Evolutionary conservation across 1,139 yeast genomes (phyloP).

Genomic region (Sugiyamaella japonica): DNA sequence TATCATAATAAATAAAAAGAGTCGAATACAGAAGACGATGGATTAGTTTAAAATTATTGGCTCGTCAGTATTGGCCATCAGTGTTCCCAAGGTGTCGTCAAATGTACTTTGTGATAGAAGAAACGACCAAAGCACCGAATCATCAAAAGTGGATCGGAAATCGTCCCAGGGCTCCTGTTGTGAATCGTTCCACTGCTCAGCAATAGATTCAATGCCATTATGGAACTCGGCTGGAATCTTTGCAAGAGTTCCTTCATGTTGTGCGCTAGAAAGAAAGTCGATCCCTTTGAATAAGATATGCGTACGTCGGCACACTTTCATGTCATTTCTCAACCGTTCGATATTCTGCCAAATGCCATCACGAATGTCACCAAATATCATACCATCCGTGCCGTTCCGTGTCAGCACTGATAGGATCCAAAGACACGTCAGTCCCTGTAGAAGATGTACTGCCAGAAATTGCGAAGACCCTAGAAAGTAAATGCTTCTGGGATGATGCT

Average conservation of each 20-base stretch:
- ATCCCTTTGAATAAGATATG: constrained; percentile 20
- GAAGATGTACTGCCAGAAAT: constrained; percentile 17
- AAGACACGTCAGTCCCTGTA: constrained; percentile 20
- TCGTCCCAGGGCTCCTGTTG: constrained; percentile 15
- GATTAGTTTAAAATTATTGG: constrained; percentile 3
- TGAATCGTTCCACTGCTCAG: constrained; percentile 16
- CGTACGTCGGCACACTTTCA: constrained; percentile 18
- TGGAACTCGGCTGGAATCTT: constrained; percentile 18
- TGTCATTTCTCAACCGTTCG: constrained; percentile 16
- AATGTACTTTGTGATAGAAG: constrained; percentile 12
- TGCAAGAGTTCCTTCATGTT: constrained; percentile 7
- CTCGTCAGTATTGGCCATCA: constrained; percentile 2
- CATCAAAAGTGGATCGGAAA: constrained; percentile 14
- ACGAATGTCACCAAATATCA: constrained; percentile 11
- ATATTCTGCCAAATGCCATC: constrained; percentile 7
- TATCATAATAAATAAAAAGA: background rate
- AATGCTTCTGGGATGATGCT: background rate
- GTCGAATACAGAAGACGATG: background rate
- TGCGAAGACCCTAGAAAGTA: constrained; percentile 20
- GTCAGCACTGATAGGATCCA: constrained; percentile 19
- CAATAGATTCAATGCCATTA: constrained; percentile 15
- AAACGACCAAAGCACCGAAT: constrained; percentile 15
- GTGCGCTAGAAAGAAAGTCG: constrained; percentile 15
- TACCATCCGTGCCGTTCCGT: constrained; percentile 4
- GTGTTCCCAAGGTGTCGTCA: constrained; percentile 11